These are phyloP conservation scores for Neurospora sp. DNA, from an alignment of 495 filamentous ascomycete genomes.

Conservation along the genomic window DNA sequence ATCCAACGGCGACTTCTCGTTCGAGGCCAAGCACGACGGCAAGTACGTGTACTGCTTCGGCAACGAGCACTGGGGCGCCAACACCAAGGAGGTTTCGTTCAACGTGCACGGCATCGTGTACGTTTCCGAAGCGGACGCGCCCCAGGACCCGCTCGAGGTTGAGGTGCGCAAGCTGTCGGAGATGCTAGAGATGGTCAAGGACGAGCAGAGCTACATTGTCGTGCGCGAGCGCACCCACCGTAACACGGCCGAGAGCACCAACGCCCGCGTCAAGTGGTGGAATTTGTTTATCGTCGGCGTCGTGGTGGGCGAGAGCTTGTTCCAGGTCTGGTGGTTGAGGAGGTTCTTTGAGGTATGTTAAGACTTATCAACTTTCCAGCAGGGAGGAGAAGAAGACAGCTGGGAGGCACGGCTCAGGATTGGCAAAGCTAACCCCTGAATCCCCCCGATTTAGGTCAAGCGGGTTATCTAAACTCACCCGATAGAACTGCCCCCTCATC, in stretches of 20 bases:
- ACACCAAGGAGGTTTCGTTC: slow-evolving; percentile 94
- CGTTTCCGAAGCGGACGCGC: slow-evolving; percentile 76
- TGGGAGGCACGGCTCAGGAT: background rate
- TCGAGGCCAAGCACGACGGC: slow-evolving; percentile 75
- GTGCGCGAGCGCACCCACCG: slow-evolving; percentile 89
- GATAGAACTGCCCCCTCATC: background rate
- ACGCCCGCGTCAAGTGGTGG: slow-evolving; percentile 97
- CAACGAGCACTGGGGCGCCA: slow-evolving; percentile 89
- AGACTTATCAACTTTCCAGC: background rate
- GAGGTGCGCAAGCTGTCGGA: slow-evolving; percentile 87
- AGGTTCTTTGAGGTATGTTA: slow-evolving; percentile 85
- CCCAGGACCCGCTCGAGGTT: slow-evolving; percentile 78
- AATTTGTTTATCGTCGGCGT: slow-evolving; percentile 91
- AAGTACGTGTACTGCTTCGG: slow-evolving; percentile 97
- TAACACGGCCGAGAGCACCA: slow-evolving; percentile 98
- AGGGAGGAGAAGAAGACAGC: background rate
- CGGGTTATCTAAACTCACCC: slow-evolving; percentile 20
- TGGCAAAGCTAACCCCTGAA: slow-evolving; percentile 1
- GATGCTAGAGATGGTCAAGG: slow-evolving; percentile 80
- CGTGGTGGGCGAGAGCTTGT: slow-evolving; percentile 82
- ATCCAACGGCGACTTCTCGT: slow-evolving; percentile 87
- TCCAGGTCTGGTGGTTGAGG: slow-evolving; percentile 99
- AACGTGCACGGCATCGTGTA: slow-evolving; percentile 99
- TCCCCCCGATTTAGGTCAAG: slow-evolving; percentile 17
- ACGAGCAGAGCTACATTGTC: slow-evolving; percentile 96